Evolutionary conservation across 139 green algal genomes (phyloP).

Genomic region (Yamagishiella unicocca): DNA sequence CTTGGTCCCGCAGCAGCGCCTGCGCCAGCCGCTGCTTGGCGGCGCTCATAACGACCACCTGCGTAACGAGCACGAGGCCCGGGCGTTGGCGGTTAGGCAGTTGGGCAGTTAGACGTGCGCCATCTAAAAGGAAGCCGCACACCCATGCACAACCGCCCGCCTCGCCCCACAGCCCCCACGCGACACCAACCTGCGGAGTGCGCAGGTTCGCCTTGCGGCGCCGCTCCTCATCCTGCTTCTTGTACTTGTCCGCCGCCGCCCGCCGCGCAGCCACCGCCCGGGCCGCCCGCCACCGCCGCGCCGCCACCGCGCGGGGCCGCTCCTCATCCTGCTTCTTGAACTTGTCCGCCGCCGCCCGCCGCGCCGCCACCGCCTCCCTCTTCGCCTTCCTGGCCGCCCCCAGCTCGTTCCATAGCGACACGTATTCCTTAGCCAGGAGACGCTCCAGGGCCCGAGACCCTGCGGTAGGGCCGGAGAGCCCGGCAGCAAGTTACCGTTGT

Average conservation of each 20-base stretch:
- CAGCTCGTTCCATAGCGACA: constrained; percentile 64
- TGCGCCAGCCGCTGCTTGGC: constrained; percentile 63
- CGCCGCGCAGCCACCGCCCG: too few relatives aligned
- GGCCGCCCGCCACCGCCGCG: too few relatives aligned
- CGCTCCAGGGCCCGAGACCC: constrained; percentile 69
- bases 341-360: too few relatives aligned
- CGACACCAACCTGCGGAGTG: constrained; percentile 37
- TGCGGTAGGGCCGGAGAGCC: too few relatives aligned
- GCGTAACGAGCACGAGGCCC: neutral
- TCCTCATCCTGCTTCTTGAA: too few relatives aligned
- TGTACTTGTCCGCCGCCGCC: constrained; percentile 43
- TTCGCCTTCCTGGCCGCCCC: constrained; percentile 37
- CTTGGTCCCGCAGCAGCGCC: constrained; percentile 53
- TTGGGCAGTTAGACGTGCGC: too few relatives aligned
- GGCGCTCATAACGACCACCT: constrained; percentile 62
- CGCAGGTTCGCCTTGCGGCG: constrained; percentile 66
- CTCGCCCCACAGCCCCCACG: neutral
- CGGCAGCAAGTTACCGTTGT: too few relatives aligned
- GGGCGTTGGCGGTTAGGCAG: too few relatives aligned
- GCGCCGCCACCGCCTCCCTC: constrained; percentile 17
- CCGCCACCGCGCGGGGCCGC: too few relatives aligned
- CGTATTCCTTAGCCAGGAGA: constrained; percentile 72
- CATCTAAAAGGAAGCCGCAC: too few relatives aligned
- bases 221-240: constrained; percentile 46
- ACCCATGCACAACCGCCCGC: neutral